Percentiles rank a stretch among this genome's conserved stretches.
Evolutionary conservation across 176 grass and related monocot genomes (phyloP).

Genomic region (Pharus latifolius): DNA sequence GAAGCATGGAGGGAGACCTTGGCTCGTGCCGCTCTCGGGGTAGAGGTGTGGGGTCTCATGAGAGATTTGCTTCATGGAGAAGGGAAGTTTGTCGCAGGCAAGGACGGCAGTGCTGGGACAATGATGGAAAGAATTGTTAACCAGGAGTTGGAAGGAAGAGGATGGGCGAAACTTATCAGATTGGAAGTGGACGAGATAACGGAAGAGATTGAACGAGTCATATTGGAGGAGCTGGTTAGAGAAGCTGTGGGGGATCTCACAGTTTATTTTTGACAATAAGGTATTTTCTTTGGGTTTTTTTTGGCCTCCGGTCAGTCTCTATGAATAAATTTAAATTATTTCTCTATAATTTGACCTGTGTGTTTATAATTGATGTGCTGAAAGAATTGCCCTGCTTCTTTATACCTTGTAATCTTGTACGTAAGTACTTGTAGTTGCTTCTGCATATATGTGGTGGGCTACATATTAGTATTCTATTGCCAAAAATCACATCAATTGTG

Average conservation of each 20-base stretch:
- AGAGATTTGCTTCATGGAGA: slow-evolving; percentile 54
- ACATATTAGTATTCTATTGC: neutral
- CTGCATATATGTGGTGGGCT: neutral
- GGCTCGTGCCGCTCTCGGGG: slow-evolving; percentile 17
- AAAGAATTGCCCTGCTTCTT: neutral
- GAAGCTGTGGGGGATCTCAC: slow-evolving; percentile 53
- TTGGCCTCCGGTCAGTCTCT: no score
- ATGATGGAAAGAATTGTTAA: slow-evolving; percentile 46
- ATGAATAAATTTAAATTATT: no score
- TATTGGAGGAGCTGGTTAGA: slow-evolving; percentile 55
- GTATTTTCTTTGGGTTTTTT: no score
- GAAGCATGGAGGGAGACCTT: slow-evolving; percentile 1
- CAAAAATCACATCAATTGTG: neutral
- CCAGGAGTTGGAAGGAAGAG: slow-evolving; percentile 49
- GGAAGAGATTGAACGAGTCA: slow-evolving; percentile 34
- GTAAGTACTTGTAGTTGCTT: neutral
- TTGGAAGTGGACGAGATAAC: slow-evolving; percentile 51
- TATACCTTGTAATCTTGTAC: no score
- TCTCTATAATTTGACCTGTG: neutral
- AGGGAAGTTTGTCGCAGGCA: slow-evolving; percentile 18
- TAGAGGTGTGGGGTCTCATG: slow-evolving; percentile 54
- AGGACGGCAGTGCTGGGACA: slow-evolving; percentile 25
- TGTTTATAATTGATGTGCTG: neutral
- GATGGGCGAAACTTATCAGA: slow-evolving; percentile 39
- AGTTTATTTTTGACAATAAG: slow-evolving; percentile 9